Evolutionary conservation across 108 stramenopile genomes (phyloP).

Genomic region (Skeletonema grethae): DNA sequence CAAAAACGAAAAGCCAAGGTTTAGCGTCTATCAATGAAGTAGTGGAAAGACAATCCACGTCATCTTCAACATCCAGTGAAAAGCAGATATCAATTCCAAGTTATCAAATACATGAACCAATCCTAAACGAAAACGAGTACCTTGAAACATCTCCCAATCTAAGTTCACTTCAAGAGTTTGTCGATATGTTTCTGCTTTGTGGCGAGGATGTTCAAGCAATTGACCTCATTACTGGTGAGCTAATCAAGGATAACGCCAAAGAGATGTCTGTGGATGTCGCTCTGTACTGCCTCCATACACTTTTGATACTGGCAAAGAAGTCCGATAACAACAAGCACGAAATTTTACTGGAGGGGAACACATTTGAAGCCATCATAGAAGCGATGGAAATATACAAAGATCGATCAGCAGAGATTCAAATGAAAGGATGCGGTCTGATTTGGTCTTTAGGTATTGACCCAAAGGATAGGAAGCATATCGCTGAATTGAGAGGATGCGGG

Average conservation of each 20-base stretch:
- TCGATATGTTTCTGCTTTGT: conserved; percentile 8
- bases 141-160: conserved; percentile 18
- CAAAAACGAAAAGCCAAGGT: background rate
- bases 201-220: conserved; percentile 29
- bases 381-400: conserved; percentile 45
- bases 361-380: conserved; percentile 46
- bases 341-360: conserved; percentile 25
- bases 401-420: conserved; percentile 26
- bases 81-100: conserved; percentile 17
- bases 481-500: conserved; percentile 32
- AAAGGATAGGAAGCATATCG: conserved; percentile 30
- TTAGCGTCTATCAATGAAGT: background rate
- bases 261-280: conserved; percentile 25
- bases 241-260: conserved; percentile 30
- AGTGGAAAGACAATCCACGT: background rate
- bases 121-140: background rate
- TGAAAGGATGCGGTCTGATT: conserved; percentile 31
- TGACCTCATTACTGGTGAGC: conserved; percentile 17
- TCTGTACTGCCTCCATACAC: conserved; percentile 30
- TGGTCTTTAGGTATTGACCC: conserved; percentile 35
- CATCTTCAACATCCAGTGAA: background rate
- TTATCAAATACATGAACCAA: conserved; percentile 24
- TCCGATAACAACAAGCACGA: conserved; percentile 32
- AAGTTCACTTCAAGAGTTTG: conserved; percentile 17
- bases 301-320: conserved; percentile 37